A percentile compares a stretch with the other conserved stretches of the same genome.
Conservation (phyloP, 345 rosid genomes). For the Heritiera littoralis region DNA sequence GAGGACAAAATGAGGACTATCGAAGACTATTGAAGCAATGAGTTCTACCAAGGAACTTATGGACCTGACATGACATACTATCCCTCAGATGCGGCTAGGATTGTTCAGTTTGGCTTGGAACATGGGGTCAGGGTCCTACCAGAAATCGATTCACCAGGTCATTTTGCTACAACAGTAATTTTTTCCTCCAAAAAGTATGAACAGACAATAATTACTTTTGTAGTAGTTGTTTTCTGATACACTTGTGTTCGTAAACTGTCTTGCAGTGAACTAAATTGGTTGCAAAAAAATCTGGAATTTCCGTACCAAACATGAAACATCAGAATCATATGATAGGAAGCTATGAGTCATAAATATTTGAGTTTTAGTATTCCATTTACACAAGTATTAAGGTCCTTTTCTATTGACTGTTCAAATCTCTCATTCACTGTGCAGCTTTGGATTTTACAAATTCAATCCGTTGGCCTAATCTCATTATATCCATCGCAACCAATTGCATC, state of each 20-base stretch:
- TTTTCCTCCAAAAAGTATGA: too few relatives aligned
- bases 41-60: conserved; percentile 82
- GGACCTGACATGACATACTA: conserved; percentile 61
- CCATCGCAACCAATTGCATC: too few relatives aligned
- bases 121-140: conserved; percentile 84
- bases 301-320: neutral
- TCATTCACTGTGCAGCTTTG: too few relatives aligned
- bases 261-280: neutral
- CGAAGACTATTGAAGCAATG: conserved; percentile 66
- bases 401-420: too few relatives aligned
- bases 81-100: conserved; percentile 48
- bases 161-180: conserved; percentile 14
- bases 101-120: conserved; percentile 67
- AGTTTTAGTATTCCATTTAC: too few relatives aligned
- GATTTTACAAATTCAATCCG: too few relatives aligned
- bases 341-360: neutral
- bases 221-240: neutral
- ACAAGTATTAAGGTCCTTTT: too few relatives aligned
- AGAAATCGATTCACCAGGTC: conserved; percentile 89
- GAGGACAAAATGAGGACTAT: conserved; percentile 66
- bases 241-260: too few relatives aligned
- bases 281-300: neutral
- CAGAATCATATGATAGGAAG: neutral
- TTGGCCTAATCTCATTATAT: too few relatives aligned
- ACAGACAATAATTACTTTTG: neutral